phyloP scores from a whole-genome alignment of 2,329 filamentous ascomycete genomes.

The Clonostachys rosea region DNA sequence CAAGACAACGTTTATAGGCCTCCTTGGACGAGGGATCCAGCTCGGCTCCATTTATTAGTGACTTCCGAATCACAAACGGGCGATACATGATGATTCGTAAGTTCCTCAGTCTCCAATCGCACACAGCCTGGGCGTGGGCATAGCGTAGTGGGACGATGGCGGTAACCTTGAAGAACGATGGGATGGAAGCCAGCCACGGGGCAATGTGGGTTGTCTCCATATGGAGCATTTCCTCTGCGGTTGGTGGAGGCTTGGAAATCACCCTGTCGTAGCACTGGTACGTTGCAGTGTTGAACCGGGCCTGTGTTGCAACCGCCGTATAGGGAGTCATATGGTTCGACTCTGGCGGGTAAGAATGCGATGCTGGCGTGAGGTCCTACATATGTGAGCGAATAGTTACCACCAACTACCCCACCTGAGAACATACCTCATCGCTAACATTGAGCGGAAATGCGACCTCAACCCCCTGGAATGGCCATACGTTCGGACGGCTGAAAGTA shows the following conservation, averaged over 20 bases:
- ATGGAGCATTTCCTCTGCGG: conserved; percentile 29
- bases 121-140: conserved; percentile 30
- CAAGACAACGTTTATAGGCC: conserved; percentile 48
- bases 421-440: conserved; percentile 31
- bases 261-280: conserved; percentile 37
- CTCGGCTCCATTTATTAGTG: conserved; percentile 27
- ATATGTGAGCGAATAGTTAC: conserved; percentile 1
- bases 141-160: conserved; percentile 24
- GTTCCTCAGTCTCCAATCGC: conserved; percentile 32
- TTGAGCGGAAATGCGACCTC: conserved; percentile 36
- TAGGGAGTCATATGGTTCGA: conserved; percentile 34
- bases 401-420: not conserved
- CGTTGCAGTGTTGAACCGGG: conserved; percentile 36
- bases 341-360: conserved; percentile 20
- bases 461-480: conserved; percentile 31
- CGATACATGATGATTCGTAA: conserved; percentile 38
- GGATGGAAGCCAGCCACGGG: conserved; percentile 27
- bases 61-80: conserved; percentile 32
- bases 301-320: conserved; percentile 34
- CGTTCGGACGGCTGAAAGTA: conserved; percentile 37
- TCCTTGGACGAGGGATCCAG: conserved; percentile 8
- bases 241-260: conserved; percentile 36
- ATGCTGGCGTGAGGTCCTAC: conserved; percentile 24
- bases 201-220: conserved; percentile 31
- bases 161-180: conserved; percentile 26